Percentiles rank a stretch among this genome's conserved stretches.
Evolutionary conservation across 2,329 filamentous ascomycete genomes (phyloP).

Genomic region (Didymella lethalis): DNA sequence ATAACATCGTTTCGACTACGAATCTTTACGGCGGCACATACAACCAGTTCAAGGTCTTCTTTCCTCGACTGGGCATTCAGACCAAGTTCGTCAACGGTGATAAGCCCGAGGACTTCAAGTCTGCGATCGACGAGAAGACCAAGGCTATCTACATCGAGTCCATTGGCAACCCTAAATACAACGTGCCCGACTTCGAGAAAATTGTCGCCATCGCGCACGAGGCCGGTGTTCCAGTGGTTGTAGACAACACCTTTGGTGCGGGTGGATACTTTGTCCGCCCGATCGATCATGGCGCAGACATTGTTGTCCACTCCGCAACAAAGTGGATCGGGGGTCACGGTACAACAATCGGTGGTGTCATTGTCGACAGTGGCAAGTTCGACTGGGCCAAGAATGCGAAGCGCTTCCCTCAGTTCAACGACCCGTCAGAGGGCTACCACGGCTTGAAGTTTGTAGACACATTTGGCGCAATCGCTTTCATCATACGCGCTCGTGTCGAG

Average conservation of each 20-base stretch:
- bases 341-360: constrained; percentile 85
- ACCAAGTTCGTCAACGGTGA: constrained; percentile 90
- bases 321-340: constrained; percentile 95
- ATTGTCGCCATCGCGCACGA: constrained; percentile 82
- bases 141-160: constrained; percentile 88
- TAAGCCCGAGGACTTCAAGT: constrained; percentile 77
- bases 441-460: constrained; percentile 95
- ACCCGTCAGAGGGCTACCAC: constrained; percentile 89
- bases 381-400: constrained; percentile 86
- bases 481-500: constrained; percentile 87
- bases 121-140: constrained; percentile 88
- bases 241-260: constrained; percentile 93
- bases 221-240: constrained; percentile 65
- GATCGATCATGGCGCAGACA: constrained; percentile 90
- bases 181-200: constrained; percentile 87
- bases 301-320: constrained; percentile 91
- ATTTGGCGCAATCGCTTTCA: constrained; percentile 82
- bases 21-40: constrained; percentile 93
- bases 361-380: constrained; percentile 90
- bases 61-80: constrained; percentile 84
- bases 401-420: constrained; percentile 91
- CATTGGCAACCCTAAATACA: constrained; percentile 93
- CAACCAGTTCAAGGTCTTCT: constrained; percentile 93
- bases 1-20: constrained; percentile 91
- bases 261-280: constrained; percentile 88